Evolutionary conservation across 2,329 filamentous ascomycete genomes (phyloP).

Genomic region (Verticillium longisporum): DNA sequence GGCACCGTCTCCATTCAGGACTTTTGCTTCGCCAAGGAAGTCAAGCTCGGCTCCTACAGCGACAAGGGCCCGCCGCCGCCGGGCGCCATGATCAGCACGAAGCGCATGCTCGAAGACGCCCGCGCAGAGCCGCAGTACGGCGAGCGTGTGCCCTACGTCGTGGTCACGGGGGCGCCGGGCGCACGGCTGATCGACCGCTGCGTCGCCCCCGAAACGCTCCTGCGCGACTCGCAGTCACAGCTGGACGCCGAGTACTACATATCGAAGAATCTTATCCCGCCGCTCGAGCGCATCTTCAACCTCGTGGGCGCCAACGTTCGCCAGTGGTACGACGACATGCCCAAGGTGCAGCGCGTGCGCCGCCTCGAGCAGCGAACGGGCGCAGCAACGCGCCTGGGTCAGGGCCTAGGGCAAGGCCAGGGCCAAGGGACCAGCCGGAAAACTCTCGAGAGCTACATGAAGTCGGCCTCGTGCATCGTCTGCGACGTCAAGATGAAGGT

Average conservation of each 20-base stretch:
- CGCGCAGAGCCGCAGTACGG: slow-evolving; percentile 89
- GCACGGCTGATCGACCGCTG: slow-evolving; percentile 83
- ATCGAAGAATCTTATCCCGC: slow-evolving; percentile 88
- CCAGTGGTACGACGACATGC: slow-evolving; percentile 95
- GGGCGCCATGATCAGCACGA: slow-evolving; percentile 81
- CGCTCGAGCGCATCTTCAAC: slow-evolving; percentile 92
- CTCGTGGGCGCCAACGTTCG: slow-evolving; percentile 88
- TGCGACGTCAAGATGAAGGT: slow-evolving; percentile 53
- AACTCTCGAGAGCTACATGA: slow-evolving; percentile 94
- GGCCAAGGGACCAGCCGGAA: slow-evolving; percentile 19
- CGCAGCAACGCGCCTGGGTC: slow-evolving; percentile 10
- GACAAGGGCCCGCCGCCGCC: slow-evolving; percentile 74
- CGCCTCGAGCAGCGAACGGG: slow-evolving; percentile 40
- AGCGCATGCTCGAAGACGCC: slow-evolving; percentile 79
- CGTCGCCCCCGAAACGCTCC: slow-evolving; percentile 76
- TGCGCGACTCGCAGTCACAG: slow-evolving; percentile 68
- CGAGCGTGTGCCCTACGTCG: slow-evolving; percentile 90
- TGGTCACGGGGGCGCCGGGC: slow-evolving; percentile 80
- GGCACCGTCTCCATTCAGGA: slow-evolving; percentile 86
- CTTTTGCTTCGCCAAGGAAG: slow-evolving; percentile 91
- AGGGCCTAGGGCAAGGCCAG: slow-evolving; percentile 6
- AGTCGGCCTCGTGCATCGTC: slow-evolving; percentile 68
- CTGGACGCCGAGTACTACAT: slow-evolving; percentile 98
- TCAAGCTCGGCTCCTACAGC: slow-evolving; percentile 82
- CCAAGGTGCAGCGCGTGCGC: slow-evolving; percentile 73